Evolutionary conservation across 441 rosid genomes (phyloP).

Genomic region (Arabidopsis hybrid): DNA sequence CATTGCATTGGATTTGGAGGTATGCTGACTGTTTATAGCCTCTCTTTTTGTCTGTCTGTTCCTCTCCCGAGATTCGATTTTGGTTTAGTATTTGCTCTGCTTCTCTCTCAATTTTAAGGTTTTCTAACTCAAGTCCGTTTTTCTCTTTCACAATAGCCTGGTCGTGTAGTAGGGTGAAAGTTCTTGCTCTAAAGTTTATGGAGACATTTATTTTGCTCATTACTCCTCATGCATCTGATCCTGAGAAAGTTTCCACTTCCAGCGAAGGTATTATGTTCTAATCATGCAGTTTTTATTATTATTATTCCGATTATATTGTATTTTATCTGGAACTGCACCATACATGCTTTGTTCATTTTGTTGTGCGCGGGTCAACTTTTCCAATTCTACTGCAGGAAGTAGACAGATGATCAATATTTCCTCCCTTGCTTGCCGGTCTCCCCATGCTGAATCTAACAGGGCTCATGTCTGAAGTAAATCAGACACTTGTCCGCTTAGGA

Average conservation of each 20-base stretch:
- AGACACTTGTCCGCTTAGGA: conserved; percentile 61
- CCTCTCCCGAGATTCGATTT: conserved; percentile 5
- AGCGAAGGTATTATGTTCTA: conserved; percentile 67
- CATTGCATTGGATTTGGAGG: conserved; percentile 65
- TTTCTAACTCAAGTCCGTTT: conserved; percentile 26
- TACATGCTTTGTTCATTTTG: conserved; percentile 21
- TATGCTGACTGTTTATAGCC: conserved; percentile 43
- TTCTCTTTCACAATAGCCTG: conserved; percentile 68
- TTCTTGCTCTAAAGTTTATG: conserved; percentile 93
- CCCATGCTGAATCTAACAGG: conserved; percentile 73
- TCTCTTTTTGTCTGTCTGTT: conserved; percentile 15
- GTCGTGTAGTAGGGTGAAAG: conserved; percentile 61
- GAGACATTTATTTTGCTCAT: conserved; percentile 82
- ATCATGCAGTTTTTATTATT: conserved; percentile 6
- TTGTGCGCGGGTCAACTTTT: conserved; percentile 35
- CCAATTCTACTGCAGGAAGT: conserved; percentile 59
- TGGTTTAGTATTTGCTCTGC: conserved; percentile 27
- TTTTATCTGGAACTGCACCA: conserved; percentile 16
- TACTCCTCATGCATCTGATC: conserved; percentile 72
- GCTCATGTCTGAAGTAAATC: conserved; percentile 80
- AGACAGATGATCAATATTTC: conserved; percentile 74
- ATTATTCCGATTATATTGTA: conserved; percentile 1
- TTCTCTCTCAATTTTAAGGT: not conserved
- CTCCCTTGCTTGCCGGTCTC: conserved; percentile 79
- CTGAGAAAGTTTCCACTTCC: conserved; percentile 49